A percentile compares a stretch with the other conserved stretches of the same genome.
Conservation (phyloP, 2,329 filamentous ascomycete species). For the Colletotrichum cereale region DNA sequence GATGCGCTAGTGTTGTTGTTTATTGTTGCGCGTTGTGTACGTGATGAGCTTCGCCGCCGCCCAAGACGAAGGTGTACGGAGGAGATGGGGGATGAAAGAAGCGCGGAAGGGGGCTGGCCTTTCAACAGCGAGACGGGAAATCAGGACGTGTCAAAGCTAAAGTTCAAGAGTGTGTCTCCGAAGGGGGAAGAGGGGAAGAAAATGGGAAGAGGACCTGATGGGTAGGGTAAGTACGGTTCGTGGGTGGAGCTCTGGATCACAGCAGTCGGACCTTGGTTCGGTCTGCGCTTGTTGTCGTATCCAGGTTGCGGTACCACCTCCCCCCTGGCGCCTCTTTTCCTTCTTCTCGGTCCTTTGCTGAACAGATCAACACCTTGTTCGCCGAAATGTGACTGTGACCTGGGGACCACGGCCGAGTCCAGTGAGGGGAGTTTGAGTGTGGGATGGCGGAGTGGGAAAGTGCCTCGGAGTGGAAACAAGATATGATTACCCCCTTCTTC, state of each 20-base stretch:
- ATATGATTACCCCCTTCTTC: background rate
- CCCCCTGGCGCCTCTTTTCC: slow-evolving; percentile 12
- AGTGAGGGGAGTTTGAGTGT: background rate
- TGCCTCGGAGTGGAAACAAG: background rate
- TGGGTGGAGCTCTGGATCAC: slow-evolving; percentile 27
- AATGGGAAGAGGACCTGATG: slow-evolving; percentile 6
- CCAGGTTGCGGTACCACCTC: slow-evolving; percentile 15
- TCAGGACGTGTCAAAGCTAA: slow-evolving; percentile 19
- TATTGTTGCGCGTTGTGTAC: background rate
- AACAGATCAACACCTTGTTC: slow-evolving; percentile 7
- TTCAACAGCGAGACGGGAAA: background rate
- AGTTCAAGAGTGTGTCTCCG: slow-evolving; percentile 14
- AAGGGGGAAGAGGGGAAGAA: slow-evolving; percentile 19
- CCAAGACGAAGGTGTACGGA: background rate
- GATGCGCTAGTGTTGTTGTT: background rate
- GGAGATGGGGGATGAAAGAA: background rate
- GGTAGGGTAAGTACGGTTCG: slow-evolving; percentile 25
- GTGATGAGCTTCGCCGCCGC: background rate
- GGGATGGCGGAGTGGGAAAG: slow-evolving; percentile 4
- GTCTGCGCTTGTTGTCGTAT: slow-evolving; percentile 15
- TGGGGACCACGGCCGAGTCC: background rate
- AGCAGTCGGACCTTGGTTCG: slow-evolving; percentile 17
- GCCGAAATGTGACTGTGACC: slow-evolving; percentile 1
- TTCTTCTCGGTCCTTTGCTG: background rate
- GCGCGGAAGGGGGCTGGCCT: background rate